Evolutionary conservation across 192 early-diverging fungal species (phyloP), one percentile per base, ranked within the genome.

Genomic region (Glomus cerebriforme): DNA sequence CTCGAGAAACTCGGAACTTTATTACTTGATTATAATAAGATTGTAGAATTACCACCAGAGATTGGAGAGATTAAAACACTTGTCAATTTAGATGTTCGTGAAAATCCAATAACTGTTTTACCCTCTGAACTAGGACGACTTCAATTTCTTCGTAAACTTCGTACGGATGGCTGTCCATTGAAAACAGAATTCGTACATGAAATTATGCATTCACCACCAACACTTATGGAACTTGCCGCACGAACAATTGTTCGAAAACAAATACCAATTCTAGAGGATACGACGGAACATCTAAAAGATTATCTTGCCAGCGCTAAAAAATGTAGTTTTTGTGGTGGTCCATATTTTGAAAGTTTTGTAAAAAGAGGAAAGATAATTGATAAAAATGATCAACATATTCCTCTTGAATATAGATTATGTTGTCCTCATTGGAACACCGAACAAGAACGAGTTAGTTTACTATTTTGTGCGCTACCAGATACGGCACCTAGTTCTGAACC

Each of bases 261-360:
- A 54, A 73, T 93, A 15, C 83, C 88, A 6, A 81, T 94, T 62
- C 88, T 88, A 15, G 43, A 83, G 13, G 70, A 83, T 68, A 78
- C 88, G 10, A 80, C 86, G 4, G 82, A 82, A 15, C 84, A 94
- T 43, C 59, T 96, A 27, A 88, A 90, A 79, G 81, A 81, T 24
- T 96, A 95, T 80, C 76, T 96, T 34, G 83, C 83, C 7, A 87
- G 85, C 17, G 86, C 87, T 0, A 79, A 87, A 26, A 71, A 78
- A 26, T 96, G 95, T 81, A 85, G 90, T 8, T 94, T 91, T 84
- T 96, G 95, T 80, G 80, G 83, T 17, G 95, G 95, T 9, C 95
- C 95, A 12, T 94, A 91, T 75, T 93, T 95, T 81, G 91, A 94
- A 35, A 82, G 80, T 7, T 88, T 66, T 79, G 84, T 88, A 9